These are phyloP conservation scores for Euptelea pleiosperma DNA, from an alignment of 164 flowering plant genomes.

Conservation along the genomic window DNA sequence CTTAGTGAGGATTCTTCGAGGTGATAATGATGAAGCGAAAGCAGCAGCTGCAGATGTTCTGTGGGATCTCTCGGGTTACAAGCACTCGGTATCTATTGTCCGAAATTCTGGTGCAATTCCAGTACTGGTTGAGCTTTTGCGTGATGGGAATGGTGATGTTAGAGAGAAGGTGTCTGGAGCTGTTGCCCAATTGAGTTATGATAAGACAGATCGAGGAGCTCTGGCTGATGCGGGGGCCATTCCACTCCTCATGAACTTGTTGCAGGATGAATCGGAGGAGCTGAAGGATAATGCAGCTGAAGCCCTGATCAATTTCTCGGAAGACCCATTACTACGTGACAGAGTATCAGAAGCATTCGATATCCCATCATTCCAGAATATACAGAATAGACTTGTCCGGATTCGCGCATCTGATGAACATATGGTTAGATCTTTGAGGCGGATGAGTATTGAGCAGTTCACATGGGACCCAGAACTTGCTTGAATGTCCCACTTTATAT, in stretches of 20 bases:
- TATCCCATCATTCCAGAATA: conserved; percentile 31
- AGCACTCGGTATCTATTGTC: conserved; percentile 34
- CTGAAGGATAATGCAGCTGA: conserved; percentile 51
- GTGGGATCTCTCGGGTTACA: conserved; percentile 49
- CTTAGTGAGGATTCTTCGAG: conserved; percentile 44
- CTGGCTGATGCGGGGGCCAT: conserved; percentile 45
- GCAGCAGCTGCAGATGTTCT: conserved; percentile 56
- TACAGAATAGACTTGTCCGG: conserved; percentile 30
- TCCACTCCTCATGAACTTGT: conserved; percentile 32
- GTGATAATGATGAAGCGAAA: conserved; percentile 33
- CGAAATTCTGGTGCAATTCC: conserved; percentile 46
- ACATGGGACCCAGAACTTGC: conserved; percentile 25
- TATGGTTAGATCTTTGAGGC: conserved; percentile 31
- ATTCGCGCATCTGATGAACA: conserved; percentile 32
- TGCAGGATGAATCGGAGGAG: conserved; percentile 43
- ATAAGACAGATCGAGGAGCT: conserved; percentile 30
- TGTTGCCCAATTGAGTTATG: conserved; percentile 50
- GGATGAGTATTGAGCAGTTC: conserved; percentile 35
- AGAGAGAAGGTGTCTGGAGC: conserved; percentile 45
- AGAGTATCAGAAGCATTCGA: conserved; percentile 30
- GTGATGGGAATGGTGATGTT: conserved; percentile 26
- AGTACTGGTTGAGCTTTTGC: conserved; percentile 40
- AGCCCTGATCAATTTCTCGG: conserved; percentile 42
- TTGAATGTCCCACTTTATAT: background rate
- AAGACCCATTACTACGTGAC: conserved; percentile 33